Conservation (phyloP, 208 protist genomes). For the Phytomonas serpens region DNA sequence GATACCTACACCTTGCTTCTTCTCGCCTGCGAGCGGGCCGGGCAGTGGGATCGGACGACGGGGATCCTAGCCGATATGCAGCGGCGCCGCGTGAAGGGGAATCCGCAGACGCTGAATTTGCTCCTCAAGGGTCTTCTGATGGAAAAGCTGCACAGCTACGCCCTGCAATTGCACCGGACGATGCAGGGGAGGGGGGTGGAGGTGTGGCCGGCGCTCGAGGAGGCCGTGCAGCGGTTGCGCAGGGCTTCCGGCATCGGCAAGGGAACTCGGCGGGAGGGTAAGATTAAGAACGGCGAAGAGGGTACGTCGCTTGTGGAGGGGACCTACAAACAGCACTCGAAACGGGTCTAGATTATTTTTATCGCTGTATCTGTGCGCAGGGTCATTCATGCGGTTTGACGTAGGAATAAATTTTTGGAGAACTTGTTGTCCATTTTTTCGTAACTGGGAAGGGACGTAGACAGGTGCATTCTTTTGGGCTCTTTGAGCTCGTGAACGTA, state of each 20-base stretch:
- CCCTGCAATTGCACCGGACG: constrained; percentile 53
- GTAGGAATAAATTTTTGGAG: background rate
- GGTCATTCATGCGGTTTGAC: background rate
- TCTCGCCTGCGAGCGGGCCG: constrained; percentile 68
- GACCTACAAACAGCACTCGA: background rate
- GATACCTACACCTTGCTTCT: constrained; percentile 79
- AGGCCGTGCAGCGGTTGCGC: constrained; percentile 20
- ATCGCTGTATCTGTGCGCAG: background rate
- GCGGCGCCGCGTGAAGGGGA: constrained; percentile 49
- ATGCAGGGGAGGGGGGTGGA: constrained; percentile 68
- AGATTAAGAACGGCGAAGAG: background rate
- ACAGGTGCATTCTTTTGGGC: constrained; percentile 4
- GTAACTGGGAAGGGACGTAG: background rate
- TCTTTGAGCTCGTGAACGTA: background rate
- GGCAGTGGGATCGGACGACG: constrained; percentile 54
- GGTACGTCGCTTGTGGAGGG: background rate
- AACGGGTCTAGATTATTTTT: background rate
- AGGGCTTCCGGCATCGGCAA: background rate
- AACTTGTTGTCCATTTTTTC: background rate
- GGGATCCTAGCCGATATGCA: constrained; percentile 75
- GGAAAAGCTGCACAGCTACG: constrained; percentile 56
- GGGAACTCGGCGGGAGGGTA: background rate
- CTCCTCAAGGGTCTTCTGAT: constrained; percentile 74
- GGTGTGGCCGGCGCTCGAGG: constrained; percentile 67
- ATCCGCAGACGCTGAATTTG: constrained; percentile 67